Evolutionary conservation across 371 early-diverging fungal species (phyloP).

Genomic region (Mucor saturninus): DNA sequence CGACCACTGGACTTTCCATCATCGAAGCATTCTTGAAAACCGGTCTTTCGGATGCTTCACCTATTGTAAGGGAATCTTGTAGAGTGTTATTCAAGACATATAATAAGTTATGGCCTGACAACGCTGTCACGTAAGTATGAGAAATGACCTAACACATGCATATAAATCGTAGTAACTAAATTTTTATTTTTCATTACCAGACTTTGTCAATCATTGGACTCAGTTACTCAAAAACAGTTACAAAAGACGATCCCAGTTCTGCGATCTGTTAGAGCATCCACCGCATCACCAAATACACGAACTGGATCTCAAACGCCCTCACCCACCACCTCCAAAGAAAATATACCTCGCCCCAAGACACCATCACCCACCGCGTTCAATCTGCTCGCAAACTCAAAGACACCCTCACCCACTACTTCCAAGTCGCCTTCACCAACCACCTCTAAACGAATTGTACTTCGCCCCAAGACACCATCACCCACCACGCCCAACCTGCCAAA

Average conservation of each 20-base stretch:
- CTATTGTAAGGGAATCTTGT: conserved; percentile 36
- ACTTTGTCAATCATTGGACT: conserved; percentile 12
- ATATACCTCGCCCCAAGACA: too few relatives aligned
- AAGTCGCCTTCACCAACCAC: too few relatives aligned
- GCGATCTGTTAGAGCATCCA: neutral
- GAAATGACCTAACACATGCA: too few relatives aligned
- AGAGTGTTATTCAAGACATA: conserved; percentile 38
- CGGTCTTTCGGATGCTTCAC: conserved; percentile 42
- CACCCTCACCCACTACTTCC: too few relatives aligned
- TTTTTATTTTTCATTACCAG: neutral
- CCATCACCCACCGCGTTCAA: too few relatives aligned
- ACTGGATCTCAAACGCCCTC: neutral
- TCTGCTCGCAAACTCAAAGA: too few relatives aligned
- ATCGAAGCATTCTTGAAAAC: conserved; percentile 36
- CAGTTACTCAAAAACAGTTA: conserved; percentile 8
- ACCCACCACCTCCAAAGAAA: neutral
- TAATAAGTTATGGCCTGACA: conserved; percentile 31
- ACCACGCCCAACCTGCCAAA: neutral
- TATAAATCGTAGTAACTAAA: too few relatives aligned
- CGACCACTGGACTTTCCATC: conserved; percentile 16
- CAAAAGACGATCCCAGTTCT: conserved; percentile 2
- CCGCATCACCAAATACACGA: neutral
- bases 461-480: too few relatives aligned
- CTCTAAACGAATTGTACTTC: too few relatives aligned
- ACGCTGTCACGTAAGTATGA: conserved; percentile 31